Base-by-base conservation (phyloP, 192 early-diverging fungal species). In the Podila clonocystis region DNA sequence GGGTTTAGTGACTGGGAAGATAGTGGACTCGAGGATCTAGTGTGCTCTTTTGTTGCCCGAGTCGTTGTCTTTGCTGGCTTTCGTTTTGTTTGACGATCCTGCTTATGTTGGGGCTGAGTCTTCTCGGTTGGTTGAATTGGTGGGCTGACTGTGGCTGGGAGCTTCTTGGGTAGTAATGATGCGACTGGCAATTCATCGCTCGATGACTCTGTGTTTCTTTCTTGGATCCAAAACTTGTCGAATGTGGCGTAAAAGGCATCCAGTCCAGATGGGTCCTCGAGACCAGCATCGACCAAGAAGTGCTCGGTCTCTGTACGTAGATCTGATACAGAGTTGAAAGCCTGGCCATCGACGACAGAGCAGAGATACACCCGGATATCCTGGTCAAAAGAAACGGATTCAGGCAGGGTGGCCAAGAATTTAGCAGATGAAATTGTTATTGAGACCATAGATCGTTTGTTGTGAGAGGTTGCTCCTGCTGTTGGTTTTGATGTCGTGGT, bases 261-360 rank as follows among this genome's bases (percentile, higher is more conserved):
- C 15, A 92, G 80, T 4, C 80, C 84, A 19, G 58, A 28, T 7
- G 34, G 41, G 26, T 90, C 87, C 9, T 72, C 78, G 70, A 91
- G 78, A 34, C 91, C 91, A 0, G 89, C 89, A 38, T 92, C 91
- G 36, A 74, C 65, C 33, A 93, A 73, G 68, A 92, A 93, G 31
- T 88, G 88, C 75, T 89, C 87, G 9, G 89, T 86, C 33, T 87
- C 88, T n/a, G 90, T 91, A 62, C 88, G 89, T 20, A 93, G 57
- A 13, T 83, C 82, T 20, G 85, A 83, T 8, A 85, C 45, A 1
- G 63, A 82, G 74, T 15, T 72, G 57, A 72, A 82, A 20, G 68
- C 52, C 22, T 75, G 68, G 13, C 70, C 83, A 28, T 79, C 63
- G 15, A 84, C 60, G 57, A 80, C 41, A 22, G 61, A 75, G 38